These are phyloP conservation scores for Zygotorulaspora florentina DNA, from an alignment of 805 yeast species.

Conservation along the genomic window DNA sequence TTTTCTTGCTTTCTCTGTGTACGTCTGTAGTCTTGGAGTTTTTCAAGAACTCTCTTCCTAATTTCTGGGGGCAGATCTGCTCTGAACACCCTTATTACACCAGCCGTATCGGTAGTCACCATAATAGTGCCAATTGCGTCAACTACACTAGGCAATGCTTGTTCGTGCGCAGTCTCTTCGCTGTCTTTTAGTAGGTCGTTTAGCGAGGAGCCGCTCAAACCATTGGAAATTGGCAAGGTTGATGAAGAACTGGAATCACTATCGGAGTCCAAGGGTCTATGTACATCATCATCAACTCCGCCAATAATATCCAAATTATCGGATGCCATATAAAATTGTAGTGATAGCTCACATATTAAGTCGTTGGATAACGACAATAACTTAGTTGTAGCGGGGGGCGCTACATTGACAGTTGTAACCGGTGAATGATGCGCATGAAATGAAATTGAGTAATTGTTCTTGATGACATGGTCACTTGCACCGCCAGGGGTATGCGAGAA, in stretches of 20 bases:
- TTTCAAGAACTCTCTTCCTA: slow-evolving; percentile 35
- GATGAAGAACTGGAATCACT: slow-evolving; percentile 2
- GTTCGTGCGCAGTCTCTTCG: neutral
- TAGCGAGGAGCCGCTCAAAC: neutral
- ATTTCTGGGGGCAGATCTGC: slow-evolving; percentile 63
- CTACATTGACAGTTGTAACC: slow-evolving; percentile 73
- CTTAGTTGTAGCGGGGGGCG: slow-evolving; percentile 65
- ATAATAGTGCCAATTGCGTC: slow-evolving; percentile 47
- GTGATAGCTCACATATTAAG: slow-evolving; percentile 61
- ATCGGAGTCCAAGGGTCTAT: slow-evolving; percentile 8
- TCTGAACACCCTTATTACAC: slow-evolving; percentile 71
- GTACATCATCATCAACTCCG: slow-evolving; percentile 1
- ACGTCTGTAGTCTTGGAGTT: slow-evolving; percentile 12
- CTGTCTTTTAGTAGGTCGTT: slow-evolving; percentile 1
- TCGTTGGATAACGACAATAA: slow-evolving; percentile 72
- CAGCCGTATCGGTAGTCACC: slow-evolving; percentile 71
- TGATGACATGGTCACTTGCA: slow-evolving; percentile 28
- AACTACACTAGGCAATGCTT: slow-evolving; percentile 23
- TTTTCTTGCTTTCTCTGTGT: slow-evolving; percentile 1
- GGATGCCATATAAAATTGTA: slow-evolving; percentile 23
- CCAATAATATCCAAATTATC: slow-evolving; percentile 11
- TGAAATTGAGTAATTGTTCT: slow-evolving; percentile 58
- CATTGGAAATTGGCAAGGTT: neutral
- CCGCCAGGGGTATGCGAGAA: slow-evolving; percentile 14
- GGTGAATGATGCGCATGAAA: slow-evolving; percentile 74